phyloP scores from a whole-genome alignment of 2,329 filamentous ascomycete genomes.

The Talaromyces rugulosus region DNA sequence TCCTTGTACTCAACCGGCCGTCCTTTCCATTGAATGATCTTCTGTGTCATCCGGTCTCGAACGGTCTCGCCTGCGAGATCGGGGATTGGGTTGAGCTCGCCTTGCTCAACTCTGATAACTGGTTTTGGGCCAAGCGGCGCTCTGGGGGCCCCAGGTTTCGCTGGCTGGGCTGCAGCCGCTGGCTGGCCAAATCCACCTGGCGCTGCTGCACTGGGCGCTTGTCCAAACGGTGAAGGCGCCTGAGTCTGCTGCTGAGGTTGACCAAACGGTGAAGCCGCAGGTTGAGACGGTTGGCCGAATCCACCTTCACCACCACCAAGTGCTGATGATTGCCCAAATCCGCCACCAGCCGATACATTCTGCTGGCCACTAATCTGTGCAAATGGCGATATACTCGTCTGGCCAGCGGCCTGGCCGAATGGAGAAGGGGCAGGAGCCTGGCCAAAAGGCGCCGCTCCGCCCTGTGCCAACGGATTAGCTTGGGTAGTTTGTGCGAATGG shows the following conservation, averaged over 20 bases:
- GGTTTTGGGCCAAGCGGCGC: constrained; percentile 24
- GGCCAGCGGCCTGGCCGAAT: constrained; percentile 43
- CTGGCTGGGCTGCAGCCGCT: constrained; percentile 19
- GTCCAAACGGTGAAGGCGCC: constrained; percentile 29
- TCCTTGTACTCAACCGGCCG: constrained; percentile 57
- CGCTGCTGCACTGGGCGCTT: constrained; percentile 19
- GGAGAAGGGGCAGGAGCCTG: constrained; percentile 16
- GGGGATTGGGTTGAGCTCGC: constrained; percentile 33
- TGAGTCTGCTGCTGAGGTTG: constrained; percentile 23
- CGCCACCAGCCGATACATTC: constrained; percentile 16
- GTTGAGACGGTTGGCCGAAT: constrained; percentile 9
- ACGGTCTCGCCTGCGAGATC: constrained; percentile 33
- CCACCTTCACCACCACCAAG: neutral
- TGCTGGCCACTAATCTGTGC: constrained; percentile 15
- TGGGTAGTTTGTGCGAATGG: constrained; percentile 40
- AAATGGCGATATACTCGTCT: constrained; percentile 30
- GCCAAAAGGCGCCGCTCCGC: constrained; percentile 1
- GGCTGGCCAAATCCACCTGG: constrained; percentile 32
- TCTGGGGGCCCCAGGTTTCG: constrained; percentile 12
- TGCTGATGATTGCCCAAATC: constrained; percentile 9
- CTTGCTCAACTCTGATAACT: constrained; percentile 23
- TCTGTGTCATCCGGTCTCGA: constrained; percentile 31
- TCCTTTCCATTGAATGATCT: constrained; percentile 59
- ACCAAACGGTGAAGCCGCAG: constrained; percentile 24
- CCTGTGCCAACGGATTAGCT: constrained; percentile 5